Base-by-base conservation (phyloP, 2,329 filamentous ascomycete species). In the Colletotrichum eleusines region DNA sequence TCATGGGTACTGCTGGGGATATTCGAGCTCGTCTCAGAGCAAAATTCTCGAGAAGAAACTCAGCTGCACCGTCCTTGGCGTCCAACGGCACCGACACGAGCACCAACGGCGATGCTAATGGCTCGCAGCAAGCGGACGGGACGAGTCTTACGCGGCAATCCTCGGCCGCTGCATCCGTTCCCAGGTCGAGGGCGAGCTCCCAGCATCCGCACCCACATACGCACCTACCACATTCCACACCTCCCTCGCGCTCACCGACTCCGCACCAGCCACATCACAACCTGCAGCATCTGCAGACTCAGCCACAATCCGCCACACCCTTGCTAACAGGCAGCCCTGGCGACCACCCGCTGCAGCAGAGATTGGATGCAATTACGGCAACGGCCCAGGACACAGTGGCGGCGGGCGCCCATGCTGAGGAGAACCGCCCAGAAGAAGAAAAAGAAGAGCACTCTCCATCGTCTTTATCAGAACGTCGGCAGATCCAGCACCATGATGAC, bases 21-120 rank as follows among this genome's bases (percentile, higher is more conserved):
- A 76, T 86, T 67, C 82, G 79, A 75, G 81, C 84, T 73, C 84
- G 83, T 73, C 80, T 87, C 75, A 82, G 82, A 76, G 83, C 83
- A 75, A 84, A 81, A 73, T 82, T 86, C 71, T 78, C 82, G 65
- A 78, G 83, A 71, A 80, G 84, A 73, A 80, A 83, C 68, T 85
- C 84, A 65, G 77, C 78, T 42, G 74, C 79, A 38, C 78, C 78
- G 55, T 80, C 82, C 48, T 74, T 82, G 69, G 74, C 77, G 40
- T 81, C 82, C 62, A 62, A 50, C 46, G 33, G 54, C 33, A 57
- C 54, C n/a, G 14, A 35, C 31, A 62, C 33, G 6, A 62, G 59
- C 59, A 79, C 79, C 62, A 79, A 74, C 64, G 75, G 69, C 75
- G 66, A 67, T 76, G 74, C 64, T 70, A 75, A 75, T 65, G 71